phyloP scores from a whole-genome alignment of 768 basidiomycete species.

The Phlebiopsis flavidoalba region DNA sequence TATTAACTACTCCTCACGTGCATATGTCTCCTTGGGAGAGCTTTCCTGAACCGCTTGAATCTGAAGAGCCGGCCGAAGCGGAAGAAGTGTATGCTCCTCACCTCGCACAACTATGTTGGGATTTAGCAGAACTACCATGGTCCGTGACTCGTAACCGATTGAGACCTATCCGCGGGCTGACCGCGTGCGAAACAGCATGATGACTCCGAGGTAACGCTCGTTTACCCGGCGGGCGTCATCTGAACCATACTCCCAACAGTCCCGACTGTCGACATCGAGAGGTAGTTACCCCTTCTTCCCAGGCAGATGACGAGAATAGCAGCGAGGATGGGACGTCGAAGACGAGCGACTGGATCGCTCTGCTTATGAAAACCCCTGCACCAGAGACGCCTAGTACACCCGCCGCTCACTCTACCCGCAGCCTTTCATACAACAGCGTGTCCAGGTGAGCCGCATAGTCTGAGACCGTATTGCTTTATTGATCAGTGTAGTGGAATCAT shows the following conservation, averaged over 20 bases:
- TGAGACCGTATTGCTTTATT: background rate
- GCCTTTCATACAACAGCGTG: background rate
- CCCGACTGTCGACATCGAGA: background rate
- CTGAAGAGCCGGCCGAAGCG: too few relatives aligned
- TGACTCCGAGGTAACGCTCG: background rate
- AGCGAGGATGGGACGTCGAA: background rate
- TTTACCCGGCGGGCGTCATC: background rate
- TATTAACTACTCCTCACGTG: background rate
- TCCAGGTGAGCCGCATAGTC: background rate
- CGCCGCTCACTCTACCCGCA: background rate
- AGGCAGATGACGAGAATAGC: background rate
- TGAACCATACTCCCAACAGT: background rate
- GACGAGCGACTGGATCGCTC: background rate
- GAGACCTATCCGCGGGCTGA: background rate
- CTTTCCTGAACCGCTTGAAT: background rate
- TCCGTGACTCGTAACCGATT: background rate
- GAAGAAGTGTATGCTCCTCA: background rate
- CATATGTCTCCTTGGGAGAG: background rate
- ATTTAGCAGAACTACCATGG: background rate
- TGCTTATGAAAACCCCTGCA: background rate
- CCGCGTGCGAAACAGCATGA: background rate
- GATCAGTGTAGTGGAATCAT: background rate
- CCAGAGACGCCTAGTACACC: background rate
- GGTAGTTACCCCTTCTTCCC: background rate
- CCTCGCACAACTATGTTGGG: background rate